Evolutionary conservation across 2,329 filamentous ascomycete species (phyloP).

Genomic region (Monilinia laxa): DNA sequence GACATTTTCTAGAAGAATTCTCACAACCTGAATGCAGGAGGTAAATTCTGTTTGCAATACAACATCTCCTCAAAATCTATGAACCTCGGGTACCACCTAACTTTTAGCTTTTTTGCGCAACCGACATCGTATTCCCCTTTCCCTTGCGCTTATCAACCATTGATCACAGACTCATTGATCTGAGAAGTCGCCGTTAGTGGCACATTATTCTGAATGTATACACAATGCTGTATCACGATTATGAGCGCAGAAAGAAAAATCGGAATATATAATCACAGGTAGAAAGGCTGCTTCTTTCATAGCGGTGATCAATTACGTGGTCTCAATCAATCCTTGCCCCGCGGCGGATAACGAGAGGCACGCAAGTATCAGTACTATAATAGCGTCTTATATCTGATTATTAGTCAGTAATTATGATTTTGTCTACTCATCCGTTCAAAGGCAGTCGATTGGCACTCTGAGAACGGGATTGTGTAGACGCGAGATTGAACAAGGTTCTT

Average conservation of each 20-base stretch:
- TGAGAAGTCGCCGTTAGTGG: conserved; percentile 42
- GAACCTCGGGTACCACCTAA: conserved; percentile 45
- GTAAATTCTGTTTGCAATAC: conserved; percentile 37
- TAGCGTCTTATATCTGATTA: too few relatives aligned
- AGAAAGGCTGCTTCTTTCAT: not conserved
- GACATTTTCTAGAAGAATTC: not conserved
- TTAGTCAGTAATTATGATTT: too few relatives aligned
- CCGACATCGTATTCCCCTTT: conserved; percentile 41
- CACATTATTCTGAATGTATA: conserved; percentile 35
- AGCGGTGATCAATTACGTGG: not conserved
- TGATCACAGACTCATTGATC: conserved; percentile 38
- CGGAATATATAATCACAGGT: not conserved
- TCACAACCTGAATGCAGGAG: conserved; percentile 33
- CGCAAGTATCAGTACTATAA: not conserved
- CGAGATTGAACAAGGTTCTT: too few relatives aligned
- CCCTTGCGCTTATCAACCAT: conserved; percentile 47
- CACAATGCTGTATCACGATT: not conserved
- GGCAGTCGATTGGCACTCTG: too few relatives aligned
- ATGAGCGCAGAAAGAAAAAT: not conserved
- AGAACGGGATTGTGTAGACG: too few relatives aligned
- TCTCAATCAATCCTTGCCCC: not conserved
- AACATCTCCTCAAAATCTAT: conserved; percentile 32
- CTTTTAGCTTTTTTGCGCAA: conserved; percentile 47
- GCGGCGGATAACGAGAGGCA: not conserved
- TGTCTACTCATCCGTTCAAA: too few relatives aligned